These are phyloP conservation scores for Drechslerella stenobrocha DNA, from an alignment of 2,329 filamentous ascomycete genomes.

Conservation along the genomic window DNA sequence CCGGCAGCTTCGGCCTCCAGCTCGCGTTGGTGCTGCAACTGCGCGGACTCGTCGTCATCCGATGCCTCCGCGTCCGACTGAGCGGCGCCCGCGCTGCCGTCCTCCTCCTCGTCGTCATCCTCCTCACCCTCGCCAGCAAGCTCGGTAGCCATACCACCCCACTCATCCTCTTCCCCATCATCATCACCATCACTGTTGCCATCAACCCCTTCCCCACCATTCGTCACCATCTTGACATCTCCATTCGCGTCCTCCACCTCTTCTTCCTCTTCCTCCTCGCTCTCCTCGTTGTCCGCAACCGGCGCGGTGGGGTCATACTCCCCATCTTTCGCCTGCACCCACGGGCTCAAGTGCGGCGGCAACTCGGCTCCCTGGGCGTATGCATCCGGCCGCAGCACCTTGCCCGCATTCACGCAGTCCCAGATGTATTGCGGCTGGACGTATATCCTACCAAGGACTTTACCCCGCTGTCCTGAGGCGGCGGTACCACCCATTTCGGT, in stretches of 20 bases:
- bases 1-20: constrained; percentile 89
- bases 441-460: constrained; percentile 89
- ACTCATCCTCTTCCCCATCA: constrained; percentile 58
- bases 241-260: constrained; percentile 57
- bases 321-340: constrained; percentile 82
- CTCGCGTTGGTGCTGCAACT: constrained; percentile 78
- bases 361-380: constrained; percentile 88
- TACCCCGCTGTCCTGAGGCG: constrained; percentile 61
- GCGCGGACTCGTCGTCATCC: constrained; percentile 58
- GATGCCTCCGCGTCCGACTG: constrained; percentile 60
- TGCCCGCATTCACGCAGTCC: constrained; percentile 92
- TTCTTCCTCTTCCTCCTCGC: constrained; percentile 68
- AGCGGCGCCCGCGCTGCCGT: constrained; percentile 51
- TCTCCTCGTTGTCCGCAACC: constrained; percentile 83
- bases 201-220: constrained; percentile 54
- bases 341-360: constrained; percentile 92
- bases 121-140: constrained; percentile 60
- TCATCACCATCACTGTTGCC: constrained; percentile 54
- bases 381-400: constrained; percentile 79
- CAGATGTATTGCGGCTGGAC: constrained; percentile 98
- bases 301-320: constrained; percentile 88
- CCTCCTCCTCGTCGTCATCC: constrained; percentile 58
- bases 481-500: constrained; percentile 57
- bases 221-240: constrained; percentile 52
- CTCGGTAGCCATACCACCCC: constrained; percentile 57